A percentile compares a stretch with the other conserved stretches of the same genome.
Evolutionary conservation across 129 eudicot species (phyloP).

Genomic region (Artemisia tridentata): DNA sequence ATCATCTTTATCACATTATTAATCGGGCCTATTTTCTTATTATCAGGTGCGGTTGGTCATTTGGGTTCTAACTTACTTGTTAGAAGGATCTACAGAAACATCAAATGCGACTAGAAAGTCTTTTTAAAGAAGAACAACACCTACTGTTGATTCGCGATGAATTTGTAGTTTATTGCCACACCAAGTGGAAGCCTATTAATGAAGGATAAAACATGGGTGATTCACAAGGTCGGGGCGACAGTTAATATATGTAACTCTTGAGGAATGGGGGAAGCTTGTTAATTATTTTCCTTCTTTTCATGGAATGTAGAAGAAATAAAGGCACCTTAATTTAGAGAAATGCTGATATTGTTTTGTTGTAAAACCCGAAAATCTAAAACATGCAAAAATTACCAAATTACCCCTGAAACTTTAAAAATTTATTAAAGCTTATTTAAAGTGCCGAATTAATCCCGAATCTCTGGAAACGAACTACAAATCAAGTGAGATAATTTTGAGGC

Average conservation of each 20-base stretch:
- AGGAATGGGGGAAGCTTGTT: conserved; percentile 29
- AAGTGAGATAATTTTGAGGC: no score
- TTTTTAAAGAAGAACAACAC: conserved; percentile 14
- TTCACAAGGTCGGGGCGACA: conserved; percentile 18
- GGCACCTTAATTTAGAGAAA: conserved; percentile 18
- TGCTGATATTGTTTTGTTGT: conserved; percentile 35
- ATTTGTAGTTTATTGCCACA: conserved; percentile 20
- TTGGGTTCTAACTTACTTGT: conserved; percentile 75
- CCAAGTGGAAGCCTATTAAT: conserved; percentile 11
- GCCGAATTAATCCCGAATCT: no score
- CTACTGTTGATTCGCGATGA: neutral
- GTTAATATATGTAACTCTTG: conserved; percentile 30
- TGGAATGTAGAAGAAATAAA: conserved; percentile 34
- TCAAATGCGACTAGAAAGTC: conserved; percentile 57
- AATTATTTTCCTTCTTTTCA: conserved; percentile 14
- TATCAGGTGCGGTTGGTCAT: conserved; percentile 78
- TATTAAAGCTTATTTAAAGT: no score
- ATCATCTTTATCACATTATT: no score
- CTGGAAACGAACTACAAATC: no score
- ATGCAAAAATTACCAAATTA: no score
- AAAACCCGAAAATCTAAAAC: no score
- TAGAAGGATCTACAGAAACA: conserved; percentile 82
- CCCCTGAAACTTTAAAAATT: no score
- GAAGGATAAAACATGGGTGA: conserved; percentile 5
- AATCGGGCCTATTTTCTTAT: neutral